Evolutionary conservation across 116 monocot species (phyloP).

Genomic region (Dioscorea cayenensis): DNA sequence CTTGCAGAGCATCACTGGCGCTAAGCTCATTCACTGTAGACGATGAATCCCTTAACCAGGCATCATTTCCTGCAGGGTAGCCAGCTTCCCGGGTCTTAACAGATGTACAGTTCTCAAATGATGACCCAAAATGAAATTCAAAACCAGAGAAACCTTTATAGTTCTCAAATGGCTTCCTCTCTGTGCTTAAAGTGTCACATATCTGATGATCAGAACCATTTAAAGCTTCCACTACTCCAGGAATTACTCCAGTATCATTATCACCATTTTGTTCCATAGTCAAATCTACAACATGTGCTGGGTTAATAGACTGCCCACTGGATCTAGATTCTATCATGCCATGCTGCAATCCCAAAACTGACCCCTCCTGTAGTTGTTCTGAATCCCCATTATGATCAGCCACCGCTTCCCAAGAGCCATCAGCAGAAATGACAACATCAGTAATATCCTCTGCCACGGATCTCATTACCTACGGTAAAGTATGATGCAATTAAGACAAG

Average conservation of each 20-base stretch:
- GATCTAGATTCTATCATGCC: slow-evolving; percentile 13
- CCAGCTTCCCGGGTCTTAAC: neutral
- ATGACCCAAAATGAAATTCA: slow-evolving; percentile 4
- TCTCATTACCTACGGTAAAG: slow-evolving; percentile 48
- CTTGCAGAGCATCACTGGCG: neutral
- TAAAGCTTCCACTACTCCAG: neutral
- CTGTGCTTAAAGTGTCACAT: slow-evolving; percentile 13
- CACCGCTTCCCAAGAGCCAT: slow-evolving; percentile 67
- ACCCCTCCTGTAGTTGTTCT: slow-evolving; percentile 8
- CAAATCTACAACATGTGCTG: slow-evolving; percentile 43
- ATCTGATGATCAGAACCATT: neutral
- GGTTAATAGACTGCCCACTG: neutral
- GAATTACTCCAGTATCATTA: neutral
- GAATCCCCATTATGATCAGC: slow-evolving; percentile 20
- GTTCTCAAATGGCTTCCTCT: slow-evolving; percentile 42
- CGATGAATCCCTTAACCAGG: slow-evolving; percentile 5
- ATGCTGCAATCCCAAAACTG: slow-evolving; percentile 7
- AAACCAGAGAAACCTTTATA: slow-evolving; percentile 2
- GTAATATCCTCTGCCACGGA: slow-evolving; percentile 40
- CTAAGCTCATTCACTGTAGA: slow-evolving; percentile 5
- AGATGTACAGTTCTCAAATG: neutral
- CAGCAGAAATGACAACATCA: slow-evolving; percentile 60
- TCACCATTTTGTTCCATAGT: slow-evolving; percentile 40
- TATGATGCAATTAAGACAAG: neutral
- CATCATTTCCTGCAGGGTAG: neutral